A percentile compares a stretch with the other conserved stretches of the same genome.
phyloP scores from a whole-genome alignment of 2,329 filamentous ascomycete genomes.

The Iodosphaeria phyllophila region DNA sequence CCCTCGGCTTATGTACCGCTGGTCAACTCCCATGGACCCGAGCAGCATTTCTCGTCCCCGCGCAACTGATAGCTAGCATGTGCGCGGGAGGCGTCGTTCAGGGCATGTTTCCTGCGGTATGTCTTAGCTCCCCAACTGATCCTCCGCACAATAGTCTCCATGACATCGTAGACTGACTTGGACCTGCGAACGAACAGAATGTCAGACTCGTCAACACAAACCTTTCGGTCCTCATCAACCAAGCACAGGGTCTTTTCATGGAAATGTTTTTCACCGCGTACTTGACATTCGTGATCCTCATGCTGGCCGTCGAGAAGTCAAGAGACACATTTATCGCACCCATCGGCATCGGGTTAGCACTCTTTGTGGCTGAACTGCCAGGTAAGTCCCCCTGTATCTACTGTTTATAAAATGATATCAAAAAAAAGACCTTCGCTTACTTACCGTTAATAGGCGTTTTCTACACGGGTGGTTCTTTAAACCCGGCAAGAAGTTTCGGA shows the following conservation, averaged over 20 bases:
- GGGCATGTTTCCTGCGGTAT: conserved; percentile 32
- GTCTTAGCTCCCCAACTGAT: too few relatives aligned
- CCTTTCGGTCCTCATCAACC: conserved; percentile 8
- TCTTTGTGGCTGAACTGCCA: conserved; percentile 32
- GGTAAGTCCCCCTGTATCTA: conserved; percentile 9
- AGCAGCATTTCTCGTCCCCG: conserved; percentile 24
- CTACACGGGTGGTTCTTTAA: conserved; percentile 22
- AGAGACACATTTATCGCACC: conserved; percentile 47
- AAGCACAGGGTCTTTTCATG: conserved; percentile 37
- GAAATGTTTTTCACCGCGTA: conserved; percentile 42
- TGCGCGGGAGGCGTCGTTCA: conserved; percentile 34
- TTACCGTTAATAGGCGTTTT: conserved; percentile 18
- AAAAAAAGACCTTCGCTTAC: neutral
- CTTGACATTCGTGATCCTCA: conserved; percentile 40
- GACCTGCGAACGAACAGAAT: too few relatives aligned
- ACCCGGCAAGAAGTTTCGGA: conserved; percentile 23
- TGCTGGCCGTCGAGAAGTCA: conserved; percentile 50
- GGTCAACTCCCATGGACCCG: conserved; percentile 27
- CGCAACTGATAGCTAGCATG: conserved; percentile 34
- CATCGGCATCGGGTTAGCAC: conserved; percentile 43
- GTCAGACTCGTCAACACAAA: conserved; percentile 12
- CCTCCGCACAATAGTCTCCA: too few relatives aligned
- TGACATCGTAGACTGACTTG: too few relatives aligned
- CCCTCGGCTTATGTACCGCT: conserved; percentile 30
- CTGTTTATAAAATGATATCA: neutral